A percentile compares a stretch with the other conserved stretches of the same genome.
Conservation (phyloP, 257 asterid genomes). For the Buddleja alternifolia region DNA sequence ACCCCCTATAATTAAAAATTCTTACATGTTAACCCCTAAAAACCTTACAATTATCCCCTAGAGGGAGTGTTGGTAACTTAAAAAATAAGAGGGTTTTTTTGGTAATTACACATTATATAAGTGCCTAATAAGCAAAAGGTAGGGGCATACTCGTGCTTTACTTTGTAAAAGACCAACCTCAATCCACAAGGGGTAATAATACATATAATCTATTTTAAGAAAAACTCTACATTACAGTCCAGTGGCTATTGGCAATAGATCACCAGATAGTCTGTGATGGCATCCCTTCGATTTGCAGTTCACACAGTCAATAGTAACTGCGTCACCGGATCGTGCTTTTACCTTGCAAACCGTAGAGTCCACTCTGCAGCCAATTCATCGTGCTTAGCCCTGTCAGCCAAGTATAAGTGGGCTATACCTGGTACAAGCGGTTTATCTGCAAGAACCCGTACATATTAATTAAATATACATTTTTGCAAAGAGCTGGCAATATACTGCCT, state of each 20-base stretch:
- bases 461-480: neutral
- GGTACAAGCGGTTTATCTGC: slow-evolving; percentile 92
- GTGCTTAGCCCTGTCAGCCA: slow-evolving; percentile 73
- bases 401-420: slow-evolving; percentile 71
- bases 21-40: too few species aligned
- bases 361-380: slow-evolving; percentile 84
- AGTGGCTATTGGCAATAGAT: neutral
- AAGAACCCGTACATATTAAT: slow-evolving; percentile 19
- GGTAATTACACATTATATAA: too few species aligned
- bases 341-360: slow-evolving; percentile 83
- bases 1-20: too few species aligned
- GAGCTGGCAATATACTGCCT: too few species aligned
- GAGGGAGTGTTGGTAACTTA: too few species aligned
- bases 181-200: too few species aligned
- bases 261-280: slow-evolving; percentile 1
- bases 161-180: too few species aligned
- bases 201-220: too few species aligned
- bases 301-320: slow-evolving; percentile 15
- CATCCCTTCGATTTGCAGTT: neutral
- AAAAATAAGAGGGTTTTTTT: too few species aligned
- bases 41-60: too few species aligned
- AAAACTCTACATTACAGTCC: neutral
- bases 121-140: too few species aligned
- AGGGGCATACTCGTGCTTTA: too few species aligned
- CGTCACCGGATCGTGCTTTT: slow-evolving; percentile 6